Evolutionary conservation across 148 eudicot species (phyloP).

Genomic region (Nyssa sinensis): DNA sequence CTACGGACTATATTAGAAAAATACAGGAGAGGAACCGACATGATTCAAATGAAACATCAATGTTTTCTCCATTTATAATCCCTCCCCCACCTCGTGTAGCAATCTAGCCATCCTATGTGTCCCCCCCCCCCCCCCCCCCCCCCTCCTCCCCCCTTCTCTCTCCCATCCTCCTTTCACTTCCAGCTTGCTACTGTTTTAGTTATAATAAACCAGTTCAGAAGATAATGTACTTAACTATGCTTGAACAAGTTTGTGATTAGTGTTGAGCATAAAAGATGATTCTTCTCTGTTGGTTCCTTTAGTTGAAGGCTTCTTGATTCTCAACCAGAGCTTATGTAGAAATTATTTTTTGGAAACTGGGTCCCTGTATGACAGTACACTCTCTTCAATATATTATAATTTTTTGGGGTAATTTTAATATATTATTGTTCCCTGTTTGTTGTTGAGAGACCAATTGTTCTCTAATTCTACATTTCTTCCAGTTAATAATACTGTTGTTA

Average conservation of each 20-base stretch:
- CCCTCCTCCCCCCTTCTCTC: too few relatives aligned
- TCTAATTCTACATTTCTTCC: too few relatives aligned
- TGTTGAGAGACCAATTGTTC: not conserved
- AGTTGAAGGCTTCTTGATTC: not conserved
- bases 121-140: too few relatives aligned
- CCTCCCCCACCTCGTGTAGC: constrained; percentile 25
- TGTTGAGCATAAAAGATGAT: constrained; percentile 5
- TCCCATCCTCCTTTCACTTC: not conserved
- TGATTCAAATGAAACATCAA: constrained; percentile 4
- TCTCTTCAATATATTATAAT: too few relatives aligned
- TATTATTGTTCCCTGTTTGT: not conserved
- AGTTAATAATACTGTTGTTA: too few relatives aligned
- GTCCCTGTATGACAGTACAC: too few relatives aligned
- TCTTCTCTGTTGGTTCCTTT: not conserved
- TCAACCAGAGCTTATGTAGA: not conserved
- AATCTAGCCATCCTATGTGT: not conserved
- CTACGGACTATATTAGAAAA: constrained; percentile 24
- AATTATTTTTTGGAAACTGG: not conserved
- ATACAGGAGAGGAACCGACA: constrained; percentile 22
- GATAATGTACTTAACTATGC: not conserved
- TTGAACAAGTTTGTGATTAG: not conserved
- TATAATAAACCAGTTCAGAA: not conserved
- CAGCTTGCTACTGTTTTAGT: not conserved
- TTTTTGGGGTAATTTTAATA: too few relatives aligned
- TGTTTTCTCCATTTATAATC: not conserved